Evolutionary conservation across 108 stramenopile genomes (phyloP), one percentile per base, ranked within the genome.

Genomic region (Mediolabrus comicus): DNA sequence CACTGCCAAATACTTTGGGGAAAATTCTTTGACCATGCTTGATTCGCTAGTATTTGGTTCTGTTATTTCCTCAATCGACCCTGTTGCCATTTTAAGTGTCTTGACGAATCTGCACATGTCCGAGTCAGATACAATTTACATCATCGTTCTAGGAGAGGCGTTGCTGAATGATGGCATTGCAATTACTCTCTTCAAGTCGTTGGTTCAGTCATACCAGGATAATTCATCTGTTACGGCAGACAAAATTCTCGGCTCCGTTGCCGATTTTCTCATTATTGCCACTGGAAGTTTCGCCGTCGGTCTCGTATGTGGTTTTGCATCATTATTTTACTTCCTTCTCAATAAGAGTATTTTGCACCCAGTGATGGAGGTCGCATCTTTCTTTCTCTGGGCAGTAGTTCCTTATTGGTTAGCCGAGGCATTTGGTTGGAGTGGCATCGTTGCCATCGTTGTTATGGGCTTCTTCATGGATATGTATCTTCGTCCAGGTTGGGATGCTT

Each of bases 371-470:
- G 85, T 95, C 13, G 80, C 88, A 30, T 81, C 91, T 55, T 95
- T 96, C 75, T 86, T 94, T 36, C 83, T 88, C 33, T 89, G 92
- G 91, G 93, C 95, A 7, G 86, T 94, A 3, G 52, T 97, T 4
- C 91, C 97, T 0, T 97, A 95, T 68, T 92, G 92, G 73, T 69
- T 97, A n/a, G 91, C 92, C 54, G 91, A 96, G 69, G 93, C 85
- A 30, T 81, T 96, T 28, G 64, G 61, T 14, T 65, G 86, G 57
- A 86, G 83, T 67, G 91, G 91, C 1, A 89, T 92, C 33, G 88
- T 89, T 25, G 76, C 85, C 26, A 89, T 92, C 38, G 86, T 92
- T n/a, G 82, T 87, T 34, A 81, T 85, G 26, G 91, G 87, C 35
- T 83, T 92, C 41, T 67, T 81, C 55, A 81, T 83, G 67, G 82